Evolutionary conservation across 192 early-diverging fungal species (phyloP), one percentile per base, ranked within the genome.

Genomic region (Podila epigama): DNA sequence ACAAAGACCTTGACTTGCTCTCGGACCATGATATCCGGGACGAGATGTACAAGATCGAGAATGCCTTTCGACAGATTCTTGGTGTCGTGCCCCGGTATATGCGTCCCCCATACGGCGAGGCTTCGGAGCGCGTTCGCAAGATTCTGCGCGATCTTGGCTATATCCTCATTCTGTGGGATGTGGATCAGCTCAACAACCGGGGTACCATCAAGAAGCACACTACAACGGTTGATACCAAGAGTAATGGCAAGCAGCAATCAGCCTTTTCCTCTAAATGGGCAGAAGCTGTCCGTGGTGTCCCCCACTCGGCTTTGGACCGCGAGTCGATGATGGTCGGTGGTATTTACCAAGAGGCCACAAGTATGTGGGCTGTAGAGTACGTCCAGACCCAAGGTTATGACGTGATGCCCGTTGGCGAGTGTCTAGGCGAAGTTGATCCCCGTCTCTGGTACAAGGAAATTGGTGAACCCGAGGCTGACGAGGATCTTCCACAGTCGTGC

Each of bases 81-180:
- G 89, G 89, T 5, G 80, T 85, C 4, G 70, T 72, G 1, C 89
- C 89, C 7, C 68, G 54, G 0, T 92, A 87, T 62, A 82, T 89
- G 58, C 83, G 91, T n/a, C 87, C 89, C 5, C 89, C 89, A 0
- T 90, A 73, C 73, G 81, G 81, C 22, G 61, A 65, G 31, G 35
- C 60, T 15, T 25, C 48, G 2, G 36, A 39, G 8, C 61, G 52
- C 4, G 58, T 82, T 28, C 65, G 59, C 7, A 16, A 16, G 1
- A 51, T 66, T 2, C 44, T 79, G 8, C 59, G 53, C 34, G 27
- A 60, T 2, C 60, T 68, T 44, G 75, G 75, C 15, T 79, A 79
- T 29, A 39, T 66, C 40, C 51, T 71, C 18, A 36, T 77, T 34
- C 62, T 82, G 3, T 82, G 80, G 80, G 80, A 82, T 60, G 58